A percentile compares a stretch with the other conserved stretches of the same genome.
These are phyloP conservation scores for Trichoderma virens DNA, from an alignment of 495 filamentous ascomycete genomes.

Conservation along the genomic window DNA sequence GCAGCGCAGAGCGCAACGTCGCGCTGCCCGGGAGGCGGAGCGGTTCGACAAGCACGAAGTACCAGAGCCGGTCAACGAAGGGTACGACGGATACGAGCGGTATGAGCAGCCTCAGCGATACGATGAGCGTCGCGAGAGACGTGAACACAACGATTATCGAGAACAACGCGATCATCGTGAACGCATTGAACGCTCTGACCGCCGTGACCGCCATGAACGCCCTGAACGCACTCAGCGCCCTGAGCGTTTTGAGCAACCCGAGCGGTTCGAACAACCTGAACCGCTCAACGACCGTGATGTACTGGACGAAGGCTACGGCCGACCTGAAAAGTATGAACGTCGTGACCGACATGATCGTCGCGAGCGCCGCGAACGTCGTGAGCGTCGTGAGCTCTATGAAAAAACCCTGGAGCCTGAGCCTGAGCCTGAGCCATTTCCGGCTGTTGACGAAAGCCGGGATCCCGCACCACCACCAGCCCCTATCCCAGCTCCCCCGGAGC, in stretches of 20 bases:
- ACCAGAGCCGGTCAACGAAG: neutral
- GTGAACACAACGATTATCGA: neutral
- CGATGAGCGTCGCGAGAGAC: neutral
- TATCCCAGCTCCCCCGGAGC: neutral
- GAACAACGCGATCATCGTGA: neutral
- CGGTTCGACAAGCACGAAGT: neutral
- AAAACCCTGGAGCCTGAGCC: constrained; percentile 10
- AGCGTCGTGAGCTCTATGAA: constrained; percentile 9
- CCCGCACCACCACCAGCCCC: neutral
- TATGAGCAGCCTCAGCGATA: neutral
- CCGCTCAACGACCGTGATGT: neutral
- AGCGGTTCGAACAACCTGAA: neutral
- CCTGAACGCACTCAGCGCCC: neutral
- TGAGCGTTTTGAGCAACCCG: neutral
- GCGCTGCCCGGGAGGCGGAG: constrained; percentile 18
- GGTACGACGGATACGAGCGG: neutral
- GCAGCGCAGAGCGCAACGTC: constrained; percentile 23
- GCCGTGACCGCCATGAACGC: neutral
- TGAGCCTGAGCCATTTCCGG: neutral
- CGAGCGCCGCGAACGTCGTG: neutral
- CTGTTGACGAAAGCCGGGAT: neutral
- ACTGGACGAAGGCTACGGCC: neutral
- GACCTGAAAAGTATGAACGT: neutral
- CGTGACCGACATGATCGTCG: constrained; percentile 2
- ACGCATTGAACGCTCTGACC: neutral